These are phyloP conservation scores for Colletotrichum sp. DNA, from an alignment of 2,329 filamentous ascomycete species.

Conservation along the genomic window DNA sequence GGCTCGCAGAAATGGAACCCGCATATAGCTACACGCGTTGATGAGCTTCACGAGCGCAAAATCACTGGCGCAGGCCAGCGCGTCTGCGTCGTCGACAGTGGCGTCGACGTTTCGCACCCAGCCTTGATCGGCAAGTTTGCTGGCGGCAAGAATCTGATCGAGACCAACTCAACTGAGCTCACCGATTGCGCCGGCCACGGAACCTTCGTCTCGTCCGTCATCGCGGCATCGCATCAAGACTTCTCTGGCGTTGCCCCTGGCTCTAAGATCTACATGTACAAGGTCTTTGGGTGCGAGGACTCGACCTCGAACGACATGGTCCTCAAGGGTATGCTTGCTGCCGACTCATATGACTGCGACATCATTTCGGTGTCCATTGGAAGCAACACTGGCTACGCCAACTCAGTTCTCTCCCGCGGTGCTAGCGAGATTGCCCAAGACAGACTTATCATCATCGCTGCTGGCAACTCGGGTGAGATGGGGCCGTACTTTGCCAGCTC, in stretches of 20 bases:
- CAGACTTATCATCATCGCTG: slow-evolving; percentile 10
- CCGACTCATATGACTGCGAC: slow-evolving; percentile 25
- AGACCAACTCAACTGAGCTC: slow-evolving; percentile 6
- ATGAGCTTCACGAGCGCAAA: slow-evolving; percentile 21
- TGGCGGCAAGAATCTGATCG: slow-evolving; percentile 23
- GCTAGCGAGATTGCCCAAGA: slow-evolving; percentile 13
- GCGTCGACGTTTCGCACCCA: slow-evolving; percentile 20
- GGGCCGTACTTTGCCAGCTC: slow-evolving; percentile 12
- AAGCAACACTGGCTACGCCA: slow-evolving; percentile 19
- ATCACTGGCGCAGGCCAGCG: slow-evolving; percentile 23
- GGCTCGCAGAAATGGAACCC: slow-evolving; percentile 21
- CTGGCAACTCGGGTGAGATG: slow-evolving; percentile 5
- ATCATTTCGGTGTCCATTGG: slow-evolving; percentile 23
- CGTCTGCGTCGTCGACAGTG: slow-evolving; percentile 25
- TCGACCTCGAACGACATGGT: slow-evolving; percentile 23
- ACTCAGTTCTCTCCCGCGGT: slow-evolving; percentile 4
- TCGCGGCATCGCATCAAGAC: slow-evolving; percentile 1
- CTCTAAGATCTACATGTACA: slow-evolving; percentile 27
- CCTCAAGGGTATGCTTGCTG: slow-evolving; percentile 23
- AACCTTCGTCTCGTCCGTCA: slow-evolving; percentile 22
- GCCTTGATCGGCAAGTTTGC: slow-evolving; percentile 19
- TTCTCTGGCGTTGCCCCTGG: slow-evolving; percentile 24
- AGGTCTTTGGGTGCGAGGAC: slow-evolving; percentile 24
- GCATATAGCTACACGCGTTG: slow-evolving; percentile 18
- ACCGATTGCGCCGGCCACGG: slow-evolving; percentile 25